These are phyloP conservation scores for Exophiala alcalophila DNA, from an alignment of 2,329 filamentous ascomycete species.

Conservation along the genomic window DNA sequence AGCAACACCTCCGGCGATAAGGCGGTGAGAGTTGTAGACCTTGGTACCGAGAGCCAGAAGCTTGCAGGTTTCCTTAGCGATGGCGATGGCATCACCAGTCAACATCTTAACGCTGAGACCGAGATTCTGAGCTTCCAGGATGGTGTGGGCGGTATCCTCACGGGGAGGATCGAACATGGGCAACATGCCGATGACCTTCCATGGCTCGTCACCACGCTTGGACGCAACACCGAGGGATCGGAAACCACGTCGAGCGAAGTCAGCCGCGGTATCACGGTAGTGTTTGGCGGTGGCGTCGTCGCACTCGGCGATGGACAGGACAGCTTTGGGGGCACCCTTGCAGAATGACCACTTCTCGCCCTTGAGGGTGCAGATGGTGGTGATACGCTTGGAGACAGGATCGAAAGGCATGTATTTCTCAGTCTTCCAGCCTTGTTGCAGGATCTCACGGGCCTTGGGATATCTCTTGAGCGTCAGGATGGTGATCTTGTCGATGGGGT, in stretches of 20 bases:
- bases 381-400: conserved; percentile 77
- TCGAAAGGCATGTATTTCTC: conserved; percentile 77
- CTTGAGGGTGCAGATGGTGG: conserved; percentile 65
- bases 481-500: conserved; percentile 76
- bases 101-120: conserved; percentile 79
- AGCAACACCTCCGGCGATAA: conserved; percentile 71
- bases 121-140: conserved; percentile 71
- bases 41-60: conserved; percentile 76
- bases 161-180: conserved; percentile 78
- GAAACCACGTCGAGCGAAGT: conserved; percentile 77
- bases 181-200: conserved; percentile 72
- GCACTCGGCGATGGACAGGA: conserved; percentile 67
- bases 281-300: conserved; percentile 61
- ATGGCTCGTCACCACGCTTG: conserved; percentile 71
- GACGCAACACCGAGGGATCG: conserved; percentile 75
- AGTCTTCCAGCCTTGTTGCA: conserved; percentile 71
- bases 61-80: conserved; percentile 79
- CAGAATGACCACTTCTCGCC: conserved; percentile 69
- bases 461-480: conserved; percentile 73
- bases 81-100: conserved; percentile 75
- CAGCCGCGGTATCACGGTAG: conserved; percentile 70
- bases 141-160: conserved; percentile 75
- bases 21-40: conserved; percentile 76
- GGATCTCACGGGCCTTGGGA: conserved; percentile 73
- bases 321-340: conserved; percentile 75